Conservation (phyloP, 495 filamentous ascomycete genomes). For the Neurospora discreta region DNA sequence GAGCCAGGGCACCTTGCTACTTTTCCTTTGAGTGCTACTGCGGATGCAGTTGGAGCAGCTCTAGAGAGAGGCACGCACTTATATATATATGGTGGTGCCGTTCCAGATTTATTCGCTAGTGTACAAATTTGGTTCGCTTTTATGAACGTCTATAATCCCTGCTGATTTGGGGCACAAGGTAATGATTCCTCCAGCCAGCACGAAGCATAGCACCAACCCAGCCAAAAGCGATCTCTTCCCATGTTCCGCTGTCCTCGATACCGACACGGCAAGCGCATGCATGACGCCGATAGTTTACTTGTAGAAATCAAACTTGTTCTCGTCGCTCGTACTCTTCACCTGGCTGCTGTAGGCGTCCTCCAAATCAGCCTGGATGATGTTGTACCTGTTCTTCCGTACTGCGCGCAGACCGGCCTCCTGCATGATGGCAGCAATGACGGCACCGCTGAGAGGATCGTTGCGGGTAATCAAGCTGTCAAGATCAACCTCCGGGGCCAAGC, state of each 20-base stretch:
- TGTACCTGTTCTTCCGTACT: slow-evolving; percentile 96
- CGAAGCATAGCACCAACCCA: slow-evolving; percentile 1
- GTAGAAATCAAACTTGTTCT: slow-evolving; percentile 68
- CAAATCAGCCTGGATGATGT: slow-evolving; percentile 92
- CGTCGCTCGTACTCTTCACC: slow-evolving; percentile 79
- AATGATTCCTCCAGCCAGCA: background rate
- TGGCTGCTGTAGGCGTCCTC: slow-evolving; percentile 94
- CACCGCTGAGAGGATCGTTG: slow-evolving; percentile 90
- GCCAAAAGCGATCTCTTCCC: background rate
- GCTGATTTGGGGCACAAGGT: background rate
- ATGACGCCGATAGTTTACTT: slow-evolving; percentile 22
- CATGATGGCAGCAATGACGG: slow-evolving; percentile 97
- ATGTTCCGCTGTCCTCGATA: background rate
- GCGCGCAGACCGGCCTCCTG: slow-evolving; percentile 93
- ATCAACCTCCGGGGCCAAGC: slow-evolving; percentile 88
- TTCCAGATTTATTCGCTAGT: background rate
- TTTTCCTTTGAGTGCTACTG: background rate
- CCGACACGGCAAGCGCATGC: background rate
- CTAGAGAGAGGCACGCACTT: background rate
- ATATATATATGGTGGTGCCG: background rate
- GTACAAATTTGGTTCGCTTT: background rate
- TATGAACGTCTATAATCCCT: background rate
- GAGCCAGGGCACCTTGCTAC: background rate
- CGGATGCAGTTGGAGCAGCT: background rate
- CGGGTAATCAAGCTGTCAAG: slow-evolving; percentile 89